Base-by-base conservation (phyloP, 495 filamentous ascomycete genomes). In the Annulohypoxylon maeteangense region DNA sequence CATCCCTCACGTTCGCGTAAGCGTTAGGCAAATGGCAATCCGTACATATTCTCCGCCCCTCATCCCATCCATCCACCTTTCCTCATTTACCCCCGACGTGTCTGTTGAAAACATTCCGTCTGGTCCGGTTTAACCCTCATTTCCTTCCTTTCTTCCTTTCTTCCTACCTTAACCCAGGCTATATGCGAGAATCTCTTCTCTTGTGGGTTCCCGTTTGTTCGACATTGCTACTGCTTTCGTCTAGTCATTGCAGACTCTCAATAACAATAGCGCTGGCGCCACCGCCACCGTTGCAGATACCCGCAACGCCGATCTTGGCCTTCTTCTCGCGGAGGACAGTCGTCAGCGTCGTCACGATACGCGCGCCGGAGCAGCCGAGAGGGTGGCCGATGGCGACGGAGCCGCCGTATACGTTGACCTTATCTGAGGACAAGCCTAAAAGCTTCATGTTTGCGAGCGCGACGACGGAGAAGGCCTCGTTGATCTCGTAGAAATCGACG, bases 211-310 rank as follows among this genome's bases (percentile, higher is more conserved):
- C 40, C 1, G 45, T 23, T 23, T 22, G 3, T 10, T 7, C 32
- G 1, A 32, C n/a, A 1, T 32, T 22, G 22, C 14, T 7, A 2
- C 40, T 34, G 5, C n/a, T n/a, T n/a, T 40, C 60, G 34, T 53
- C 27, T 59, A 74, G 68, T 84, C 78, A 85, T 78, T 83, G 80
- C 71, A 89, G 72, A 70, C 79, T 87, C 84, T 99, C 95, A 73
- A 99, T 85, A 56, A 99, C 91, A 63, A 99, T 82, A 51, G 96
- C 94, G 75, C 90, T 92, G 40, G 95, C 95, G 73, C 95, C 95
- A 72, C 95, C 95, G 42, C 95, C 95, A 63, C 95, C 95, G 82
- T 99, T 99, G 88, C 95, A 99, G 76, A 99, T 99, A 44, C 94
- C 95, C 36, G 92, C 94, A 76, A 88, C 91, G 50, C 95, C 95